Percentiles rank a stretch among this genome's conserved stretches.
Evolutionary conservation across 345 rosid genomes (phyloP).

Genomic region (Populus nigra): DNA sequence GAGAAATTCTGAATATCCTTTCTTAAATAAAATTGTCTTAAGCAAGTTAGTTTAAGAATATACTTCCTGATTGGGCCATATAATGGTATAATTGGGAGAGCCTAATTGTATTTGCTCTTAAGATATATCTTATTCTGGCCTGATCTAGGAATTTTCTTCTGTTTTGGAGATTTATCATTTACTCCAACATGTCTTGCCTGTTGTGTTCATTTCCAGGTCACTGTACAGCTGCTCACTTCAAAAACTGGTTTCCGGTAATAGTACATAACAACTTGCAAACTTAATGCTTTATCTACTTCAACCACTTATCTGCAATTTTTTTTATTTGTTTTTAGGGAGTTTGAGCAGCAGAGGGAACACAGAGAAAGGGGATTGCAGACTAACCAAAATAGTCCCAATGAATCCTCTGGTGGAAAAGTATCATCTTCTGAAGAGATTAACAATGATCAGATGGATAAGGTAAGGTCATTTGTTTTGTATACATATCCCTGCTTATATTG

Average conservation of each 20-base stretch:
- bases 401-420: slow-evolving; percentile 50
- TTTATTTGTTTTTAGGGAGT: slow-evolving; percentile 58
- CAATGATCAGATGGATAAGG: slow-evolving; percentile 58
- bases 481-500: background rate
- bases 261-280: slow-evolving; percentile 9
- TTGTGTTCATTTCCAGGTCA: slow-evolving; percentile 52
- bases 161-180: background rate
- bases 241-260: slow-evolving; percentile 93
- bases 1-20: slow-evolving; percentile 37
- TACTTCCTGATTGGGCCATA: background rate
- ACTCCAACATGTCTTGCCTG: background rate
- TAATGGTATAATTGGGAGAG: slow-evolving; percentile 3
- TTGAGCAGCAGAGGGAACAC: slow-evolving; percentile 93
- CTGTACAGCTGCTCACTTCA: slow-evolving; percentile 88
- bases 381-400: slow-evolving; percentile 57
- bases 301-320: slow-evolving; percentile 11
- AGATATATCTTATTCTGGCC: background rate
- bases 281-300: slow-evolving; percentile 15
- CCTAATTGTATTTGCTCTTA: background rate
- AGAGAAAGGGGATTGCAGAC: slow-evolving; percentile 77
- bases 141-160: slow-evolving; percentile 6
- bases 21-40: background rate
- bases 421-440: slow-evolving; percentile 51
- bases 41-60: background rate
- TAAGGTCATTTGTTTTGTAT: slow-evolving; percentile 24